Percentiles rank a stretch among this genome's conserved stretches.
phyloP scores from a whole-genome alignment of 495 filamentous ascomycete species.

The Aspergillus cristatus region DNA sequence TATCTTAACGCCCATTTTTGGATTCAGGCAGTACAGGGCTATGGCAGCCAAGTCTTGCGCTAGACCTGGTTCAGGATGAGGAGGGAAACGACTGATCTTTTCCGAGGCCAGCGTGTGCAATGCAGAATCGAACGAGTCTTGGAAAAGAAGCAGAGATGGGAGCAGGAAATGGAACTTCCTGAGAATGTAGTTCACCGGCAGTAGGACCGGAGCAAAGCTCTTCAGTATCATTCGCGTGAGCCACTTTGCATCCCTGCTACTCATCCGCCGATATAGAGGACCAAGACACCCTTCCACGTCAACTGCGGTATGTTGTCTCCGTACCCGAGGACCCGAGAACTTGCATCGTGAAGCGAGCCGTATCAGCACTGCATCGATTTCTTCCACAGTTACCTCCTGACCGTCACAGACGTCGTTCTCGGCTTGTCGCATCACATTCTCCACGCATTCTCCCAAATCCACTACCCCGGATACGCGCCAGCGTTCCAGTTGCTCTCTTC shows the following conservation, averaged over 20 bases:
- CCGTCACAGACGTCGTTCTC: slow-evolving; percentile 36
- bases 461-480: slow-evolving; percentile 49
- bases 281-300: slow-evolving; percentile 41
- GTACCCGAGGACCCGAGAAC: slow-evolving; percentile 59
- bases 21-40: slow-evolving; percentile 46
- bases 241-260: slow-evolving; percentile 77
- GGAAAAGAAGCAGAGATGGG: slow-evolving; percentile 56
- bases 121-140: slow-evolving; percentile 49
- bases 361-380: slow-evolving; percentile 60
- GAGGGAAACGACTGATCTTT: slow-evolving; percentile 31
- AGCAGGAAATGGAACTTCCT: slow-evolving; percentile 47
- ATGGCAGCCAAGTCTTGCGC: slow-evolving; percentile 23
- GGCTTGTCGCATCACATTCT: slow-evolving; percentile 53
- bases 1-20: slow-evolving; percentile 62
- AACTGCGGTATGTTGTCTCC: slow-evolving; percentile 32
- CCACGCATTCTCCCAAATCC: slow-evolving; percentile 63
- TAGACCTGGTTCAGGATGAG: slow-evolving; percentile 25
- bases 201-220: slow-evolving; percentile 52
- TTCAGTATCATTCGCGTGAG: slow-evolving; percentile 76
- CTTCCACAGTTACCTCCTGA: slow-evolving; percentile 55
- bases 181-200: slow-evolving; percentile 38
- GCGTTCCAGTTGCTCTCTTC: slow-evolving; percentile 50
- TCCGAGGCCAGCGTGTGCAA: slow-evolving; percentile 34
- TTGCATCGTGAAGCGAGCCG: slow-evolving; percentile 54
- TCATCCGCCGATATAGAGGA: slow-evolving; percentile 49